Base-by-base conservation (phyloP, 208 protist species). In the Angomonas deanei region DNA sequence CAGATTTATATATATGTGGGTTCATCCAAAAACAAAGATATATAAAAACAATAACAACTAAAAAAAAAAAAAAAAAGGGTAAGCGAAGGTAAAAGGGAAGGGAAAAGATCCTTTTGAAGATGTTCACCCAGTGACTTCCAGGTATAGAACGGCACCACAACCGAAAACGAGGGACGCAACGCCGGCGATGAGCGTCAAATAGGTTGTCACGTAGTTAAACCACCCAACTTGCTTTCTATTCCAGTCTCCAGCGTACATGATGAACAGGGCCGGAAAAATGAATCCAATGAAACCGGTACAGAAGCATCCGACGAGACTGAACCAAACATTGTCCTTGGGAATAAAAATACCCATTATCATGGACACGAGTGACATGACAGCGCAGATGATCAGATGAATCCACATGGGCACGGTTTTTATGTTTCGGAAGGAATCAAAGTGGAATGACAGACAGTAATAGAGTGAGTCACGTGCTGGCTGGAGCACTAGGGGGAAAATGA, bases 201-300 rank as follows among this genome's bases (percentile, higher is more conserved):
- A 91, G 4, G 87, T 94, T 46, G 46, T 63, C 33, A 89, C 34
- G 56, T 82, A 93, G 70, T 91, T 78, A 42, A 86, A 76, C 61
- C 74, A 78, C 34, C 84, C 84, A 10, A 50, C 42, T 5, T 50
- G 42, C 19, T 50, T 50, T 19, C 8, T 10, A 50, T 50, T 19
- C 42, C 42, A 50, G 5, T 50, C 42, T 13, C 42, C 42, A n/a
- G 17, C 23, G 15, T 50, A 50, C 42, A 50, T 50, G 42, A n/a
- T n/a, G 58, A 31, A 34, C 58, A 74, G 10, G 54, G 59, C 11
- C 33, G 30, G 17, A 70, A 13, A 36, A 65, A 78, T 23, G 66
- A 53, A 24, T 55, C 36, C 17, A 33, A 50, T 50, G 19, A 68
- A 67, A 8, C 69, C 70, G 26, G 61, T 59, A 63, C 64, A 75